Conservation (phyloP, 1,284 basidiomycete genomes). For the Agaricales sp. region DNA sequence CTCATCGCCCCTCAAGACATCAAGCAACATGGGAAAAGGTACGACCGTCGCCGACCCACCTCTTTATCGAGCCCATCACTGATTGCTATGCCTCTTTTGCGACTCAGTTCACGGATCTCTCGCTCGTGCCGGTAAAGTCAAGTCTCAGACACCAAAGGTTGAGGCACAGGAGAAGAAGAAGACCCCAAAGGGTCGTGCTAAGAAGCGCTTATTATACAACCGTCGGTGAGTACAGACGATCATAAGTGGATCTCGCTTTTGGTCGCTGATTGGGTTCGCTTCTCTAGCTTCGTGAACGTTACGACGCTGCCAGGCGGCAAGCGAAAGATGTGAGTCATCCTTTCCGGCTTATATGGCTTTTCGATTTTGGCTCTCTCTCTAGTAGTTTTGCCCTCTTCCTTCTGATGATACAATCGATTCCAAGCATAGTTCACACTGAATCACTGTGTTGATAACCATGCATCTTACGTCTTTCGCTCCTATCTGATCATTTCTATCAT, state of each 20-base stretch:
- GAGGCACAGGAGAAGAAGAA: constrained; percentile 99
- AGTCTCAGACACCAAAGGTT: constrained; percentile 94
- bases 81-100: constrained; percentile 6
- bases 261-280: constrained; percentile 9
- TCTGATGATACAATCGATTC: constrained; percentile 22
- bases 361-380: constrained; percentile 6
- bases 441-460: constrained; percentile 63
- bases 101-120: constrained; percentile 93
- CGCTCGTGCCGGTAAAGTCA: constrained; percentile 99
- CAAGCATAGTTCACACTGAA: constrained; percentile 93
- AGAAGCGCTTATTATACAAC: constrained; percentile 94
- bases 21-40: constrained; percentile 73
- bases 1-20: constrained; percentile 28
- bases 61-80: constrained; percentile 6
- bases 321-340: constrained; percentile 81
- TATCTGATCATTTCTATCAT: constrained; percentile 54
- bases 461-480: constrained; percentile 90
- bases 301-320: constrained; percentile 87
- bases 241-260: not conserved
- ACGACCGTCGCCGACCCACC: constrained; percentile 10
- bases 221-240: constrained; percentile 55
- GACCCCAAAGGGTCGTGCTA: constrained; percentile 89
- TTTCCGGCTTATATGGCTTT: constrained; percentile 9
- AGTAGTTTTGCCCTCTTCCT: constrained; percentile 8
- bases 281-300: constrained; percentile 87